Evolutionary conservation across 83 land plant species (phyloP).

Genomic region (Picea abies): DNA sequence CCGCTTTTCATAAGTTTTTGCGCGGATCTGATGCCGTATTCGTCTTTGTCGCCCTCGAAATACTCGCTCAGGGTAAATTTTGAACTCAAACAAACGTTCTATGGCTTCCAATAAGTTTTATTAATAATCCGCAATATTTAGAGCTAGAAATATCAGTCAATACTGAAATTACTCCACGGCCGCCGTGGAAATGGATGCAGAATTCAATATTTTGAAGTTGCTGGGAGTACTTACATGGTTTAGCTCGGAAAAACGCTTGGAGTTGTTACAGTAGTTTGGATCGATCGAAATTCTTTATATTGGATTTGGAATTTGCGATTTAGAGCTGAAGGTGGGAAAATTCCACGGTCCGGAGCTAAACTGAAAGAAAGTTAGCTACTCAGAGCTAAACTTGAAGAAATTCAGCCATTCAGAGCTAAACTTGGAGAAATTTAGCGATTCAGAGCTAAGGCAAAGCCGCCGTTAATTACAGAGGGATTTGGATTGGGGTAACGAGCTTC

Average conservation of each 20-base stretch:
- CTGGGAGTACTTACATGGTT: neutral
- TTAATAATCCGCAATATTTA: too few relatives aligned
- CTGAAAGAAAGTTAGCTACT: too few relatives aligned
- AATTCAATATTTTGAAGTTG: neutral
- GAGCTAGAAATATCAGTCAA: neutral
- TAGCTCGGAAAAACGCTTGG: neutral
- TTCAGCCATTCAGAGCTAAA: neutral
- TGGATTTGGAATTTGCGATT: neutral
- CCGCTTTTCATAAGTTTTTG: neutral
- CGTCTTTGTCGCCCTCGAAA: neutral
- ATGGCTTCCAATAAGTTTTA: neutral
- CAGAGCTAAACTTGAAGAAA: neutral
- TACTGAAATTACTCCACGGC: neutral
- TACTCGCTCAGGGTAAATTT: neutral
- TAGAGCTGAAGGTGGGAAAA: neutral
- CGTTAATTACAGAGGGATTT: neutral
- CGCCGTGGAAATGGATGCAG: neutral
- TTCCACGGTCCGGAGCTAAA: neutral
- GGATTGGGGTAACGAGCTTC: slow-evolving; percentile 9
- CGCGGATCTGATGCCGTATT: neutral
- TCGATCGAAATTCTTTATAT: neutral
- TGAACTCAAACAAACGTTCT: neutral
- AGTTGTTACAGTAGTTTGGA: neutral
- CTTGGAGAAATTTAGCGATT: neutral
- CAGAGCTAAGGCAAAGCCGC: neutral